These are phyloP conservation scores for Rhododendron mucronatum DNA, from an alignment of 148 eudicot species.

Conservation along the genomic window DNA sequence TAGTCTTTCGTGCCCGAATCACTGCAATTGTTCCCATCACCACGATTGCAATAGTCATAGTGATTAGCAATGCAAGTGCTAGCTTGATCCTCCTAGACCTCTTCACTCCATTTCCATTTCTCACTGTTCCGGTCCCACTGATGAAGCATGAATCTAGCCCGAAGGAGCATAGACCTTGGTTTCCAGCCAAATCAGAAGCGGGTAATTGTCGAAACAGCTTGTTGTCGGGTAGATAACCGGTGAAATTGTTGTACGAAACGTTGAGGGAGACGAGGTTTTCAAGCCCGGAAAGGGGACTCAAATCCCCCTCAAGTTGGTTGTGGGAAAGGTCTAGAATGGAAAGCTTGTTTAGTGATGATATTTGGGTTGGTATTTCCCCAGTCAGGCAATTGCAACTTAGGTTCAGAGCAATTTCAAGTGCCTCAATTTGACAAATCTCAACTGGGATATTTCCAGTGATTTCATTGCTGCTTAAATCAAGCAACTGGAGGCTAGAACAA, in stretches of 20 bases:
- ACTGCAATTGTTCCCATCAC: conserved; percentile 64
- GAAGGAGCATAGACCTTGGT: conserved; percentile 47
- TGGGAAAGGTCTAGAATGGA: conserved; percentile 65
- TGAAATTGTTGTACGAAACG: conserved; percentile 65
- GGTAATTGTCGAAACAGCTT: conserved; percentile 74
- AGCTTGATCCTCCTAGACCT: conserved; percentile 48
- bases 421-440: conserved; percentile 51
- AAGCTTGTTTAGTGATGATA: conserved; percentile 58
- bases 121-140: not conserved
- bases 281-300: conserved; percentile 45
- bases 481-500: conserved; percentile 66
- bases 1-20: conserved; percentile 46
- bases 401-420: conserved; percentile 69
- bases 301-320: conserved; percentile 57
- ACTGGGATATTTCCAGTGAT: conserved; percentile 52
- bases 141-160: conserved; percentile 35
- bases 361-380: conserved; percentile 58
- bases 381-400: conserved; percentile 54
- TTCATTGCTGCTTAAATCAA: conserved; percentile 67
- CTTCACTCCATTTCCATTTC: conserved; percentile 14
- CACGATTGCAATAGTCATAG: conserved; percentile 57
- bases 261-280: conserved; percentile 69
- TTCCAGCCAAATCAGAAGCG: conserved; percentile 45
- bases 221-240: conserved; percentile 65
- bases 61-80: conserved; percentile 52